Evolutionary conservation across 208 protist genomes (phyloP).

Genomic region (Wallacemonas sp.): DNA sequence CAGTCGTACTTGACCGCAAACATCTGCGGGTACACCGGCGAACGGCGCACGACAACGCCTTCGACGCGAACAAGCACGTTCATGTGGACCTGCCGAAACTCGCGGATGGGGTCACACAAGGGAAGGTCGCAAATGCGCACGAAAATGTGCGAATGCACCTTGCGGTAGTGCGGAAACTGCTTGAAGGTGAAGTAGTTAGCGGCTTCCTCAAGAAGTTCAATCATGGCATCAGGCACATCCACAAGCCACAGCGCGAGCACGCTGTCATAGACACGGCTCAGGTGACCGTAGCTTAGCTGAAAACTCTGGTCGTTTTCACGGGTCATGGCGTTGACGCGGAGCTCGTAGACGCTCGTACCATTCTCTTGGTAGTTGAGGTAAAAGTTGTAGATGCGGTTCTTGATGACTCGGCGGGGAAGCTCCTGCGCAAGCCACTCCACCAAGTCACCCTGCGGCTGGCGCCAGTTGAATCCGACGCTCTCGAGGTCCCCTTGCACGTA

Average conservation of each 20-base stretch:
- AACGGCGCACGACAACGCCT: conserved; percentile 98
- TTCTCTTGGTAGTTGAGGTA: conserved; percentile 89
- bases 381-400: conserved; percentile 92
- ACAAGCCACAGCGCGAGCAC: conserved; percentile 96
- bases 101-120: conserved; percentile 95
- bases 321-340: conserved; percentile 81
- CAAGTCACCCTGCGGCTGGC: conserved; percentile 79
- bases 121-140: conserved; percentile 98
- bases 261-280: conserved; percentile 84
- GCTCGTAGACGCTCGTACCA: conserved; percentile 78
- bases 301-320: conserved; percentile 94
- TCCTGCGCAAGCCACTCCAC: conserved; percentile 91
- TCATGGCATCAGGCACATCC: conserved; percentile 95
- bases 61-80: conserved; percentile 97
- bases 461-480: conserved; percentile 85
- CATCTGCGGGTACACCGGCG: conserved; percentile 98
- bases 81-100: conserved; percentile 98
- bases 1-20: conserved; percentile 97
- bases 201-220: conserved; percentile 97
- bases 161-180: conserved; percentile 93
- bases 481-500: conserved; percentile 81
- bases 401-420: conserved; percentile 79
- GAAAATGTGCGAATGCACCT: conserved; percentile 92
- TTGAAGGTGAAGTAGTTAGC: conserved; percentile 91
- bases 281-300: conserved; percentile 93